Base-by-base conservation (phyloP, 257 asterid genomes). In the Solanum corneliomulleri region DNA sequence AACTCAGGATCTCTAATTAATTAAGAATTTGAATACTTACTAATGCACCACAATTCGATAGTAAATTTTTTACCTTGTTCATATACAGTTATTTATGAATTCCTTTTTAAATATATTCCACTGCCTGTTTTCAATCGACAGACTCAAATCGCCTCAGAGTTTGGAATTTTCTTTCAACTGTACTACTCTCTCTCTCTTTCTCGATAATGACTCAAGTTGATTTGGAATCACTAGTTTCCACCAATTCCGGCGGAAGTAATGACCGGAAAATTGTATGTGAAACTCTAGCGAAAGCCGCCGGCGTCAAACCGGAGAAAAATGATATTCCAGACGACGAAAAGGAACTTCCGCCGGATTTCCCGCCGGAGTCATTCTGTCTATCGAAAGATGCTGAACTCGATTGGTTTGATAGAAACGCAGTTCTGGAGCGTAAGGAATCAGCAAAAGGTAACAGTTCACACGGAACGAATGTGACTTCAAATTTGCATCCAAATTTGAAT, bases 291-390 rank as follows among this genome's bases (percentile, higher is more conserved):
- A 89, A 80, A 52, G 69, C 41, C 77, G 89, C 80, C 64, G 92
- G 76, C 77, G 90, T 56, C 76, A 69, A 78, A 5, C 16, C 11
- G 64, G 64, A 56, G 64, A 18, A 56, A 56, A 56, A 87, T 20
- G 88, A 92, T 6, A 78, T 75, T 21, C 90, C 49, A 82, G 88
- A 20, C 8, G 81, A 83, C 44, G 91, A 72, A 15, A 87, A 47
- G 80, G 90, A 74, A 52, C 78, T 76, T 6, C 92, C 91, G 31
- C 91, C 93, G 18, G 97, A 94, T 76, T 86, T 90, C 2, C 98
- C 98, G 11, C 98, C 99, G 84, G 98, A 92, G 49, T 96, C 99
- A 8, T 93, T 96, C 92, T 95, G 95, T 93, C 90, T 96, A 1
- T 94, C 99, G 2, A 95, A 92, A 68, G 99, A 95, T 23, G 98